Evolutionary conservation across 805 yeast species (phyloP).

Genomic region (Yarrowia sp.): DNA sequence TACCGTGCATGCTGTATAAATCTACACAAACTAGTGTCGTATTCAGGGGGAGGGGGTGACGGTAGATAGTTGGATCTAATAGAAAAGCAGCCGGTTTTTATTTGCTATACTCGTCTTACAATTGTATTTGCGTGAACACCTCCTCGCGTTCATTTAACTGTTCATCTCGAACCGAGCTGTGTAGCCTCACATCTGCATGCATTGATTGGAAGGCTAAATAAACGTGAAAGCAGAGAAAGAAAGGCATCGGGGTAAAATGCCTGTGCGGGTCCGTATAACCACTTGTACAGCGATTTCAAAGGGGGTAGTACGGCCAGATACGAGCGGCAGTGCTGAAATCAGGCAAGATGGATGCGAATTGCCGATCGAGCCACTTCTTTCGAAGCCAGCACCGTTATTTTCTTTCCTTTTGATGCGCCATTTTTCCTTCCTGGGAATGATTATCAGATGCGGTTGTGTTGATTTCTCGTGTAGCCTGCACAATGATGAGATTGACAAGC

Average conservation of each 20-base stretch:
- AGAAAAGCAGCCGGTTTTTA: too few relatives aligned
- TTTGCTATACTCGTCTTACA: too few relatives aligned
- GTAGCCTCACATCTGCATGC: slow-evolving; percentile 29
- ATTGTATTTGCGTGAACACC: too few relatives aligned
- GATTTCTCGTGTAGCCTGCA: slow-evolving; percentile 5
- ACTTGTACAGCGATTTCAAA: background rate
- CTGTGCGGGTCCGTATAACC: background rate
- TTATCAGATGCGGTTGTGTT: slow-evolving; percentile 30
- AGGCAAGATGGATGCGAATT: too few relatives aligned
- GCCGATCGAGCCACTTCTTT: too few relatives aligned
- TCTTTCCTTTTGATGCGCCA: background rate
- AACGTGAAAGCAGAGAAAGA: slow-evolving; percentile 29
- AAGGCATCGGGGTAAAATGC: slow-evolving; percentile 15
- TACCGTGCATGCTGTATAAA: slow-evolving; percentile 30
- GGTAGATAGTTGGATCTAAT: too few relatives aligned
- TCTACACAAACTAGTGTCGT: background rate
- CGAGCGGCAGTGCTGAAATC: too few relatives aligned
- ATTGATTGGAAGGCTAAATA: slow-evolving; percentile 8
- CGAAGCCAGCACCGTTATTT: too few relatives aligned
- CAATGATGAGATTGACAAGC: slow-evolving; percentile 29
- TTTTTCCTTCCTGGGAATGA: background rate
- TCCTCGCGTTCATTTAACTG: too few relatives aligned
- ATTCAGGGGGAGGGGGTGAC: background rate
- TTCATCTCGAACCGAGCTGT: background rate
- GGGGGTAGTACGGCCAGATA: too few relatives aligned